Conservation (phyloP, 1,284 basidiomycete genomes). For the Athelia psychrophila region DNA sequence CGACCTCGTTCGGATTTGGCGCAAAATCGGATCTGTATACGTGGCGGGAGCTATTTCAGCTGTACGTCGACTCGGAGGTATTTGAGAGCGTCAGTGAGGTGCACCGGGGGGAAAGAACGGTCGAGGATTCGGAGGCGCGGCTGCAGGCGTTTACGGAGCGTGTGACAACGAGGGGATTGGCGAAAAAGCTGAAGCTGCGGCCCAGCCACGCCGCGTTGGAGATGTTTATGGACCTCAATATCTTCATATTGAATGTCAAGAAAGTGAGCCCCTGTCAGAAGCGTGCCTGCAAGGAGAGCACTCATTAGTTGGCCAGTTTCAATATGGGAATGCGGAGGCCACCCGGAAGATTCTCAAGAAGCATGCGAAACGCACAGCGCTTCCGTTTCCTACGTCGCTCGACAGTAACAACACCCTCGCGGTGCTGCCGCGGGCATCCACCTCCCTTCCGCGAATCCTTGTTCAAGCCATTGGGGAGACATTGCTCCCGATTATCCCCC, state of each 20-base stretch:
- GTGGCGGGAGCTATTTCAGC: slow-evolving; percentile 89
- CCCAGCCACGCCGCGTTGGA: slow-evolving; percentile 69
- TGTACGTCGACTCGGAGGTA: slow-evolving; percentile 87
- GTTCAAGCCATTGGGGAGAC: slow-evolving; percentile 86
- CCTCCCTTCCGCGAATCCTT: slow-evolving; percentile 73
- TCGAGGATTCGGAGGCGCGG: slow-evolving; percentile 74
- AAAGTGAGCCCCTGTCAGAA: slow-evolving; percentile 48
- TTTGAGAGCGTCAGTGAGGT: slow-evolving; percentile 82
- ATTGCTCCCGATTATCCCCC: slow-evolving; percentile 81
- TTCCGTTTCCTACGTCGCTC: slow-evolving; percentile 41
- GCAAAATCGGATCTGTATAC: slow-evolving; percentile 76
- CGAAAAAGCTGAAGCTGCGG: slow-evolving; percentile 58
- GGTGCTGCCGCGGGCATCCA: slow-evolving; percentile 26
- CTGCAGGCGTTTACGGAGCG: slow-evolving; percentile 71
- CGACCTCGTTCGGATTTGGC: slow-evolving; percentile 9
- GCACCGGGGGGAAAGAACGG: slow-evolving; percentile 69
- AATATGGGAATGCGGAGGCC: slow-evolving; percentile 86
- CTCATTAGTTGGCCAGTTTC: slow-evolving; percentile 46
- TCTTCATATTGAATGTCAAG: slow-evolving; percentile 83
- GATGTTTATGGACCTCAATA: slow-evolving; percentile 80
- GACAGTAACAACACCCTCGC: slow-evolving; percentile 4
- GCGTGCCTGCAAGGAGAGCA: neutral
- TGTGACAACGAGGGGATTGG: slow-evolving; percentile 60
- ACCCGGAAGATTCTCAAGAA: slow-evolving; percentile 93
- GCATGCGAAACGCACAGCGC: slow-evolving; percentile 84